These are phyloP conservation scores for Entophlyctis luteolus DNA, from an alignment of 192 early-diverging fungal species.

Conservation along the genomic window DNA sequence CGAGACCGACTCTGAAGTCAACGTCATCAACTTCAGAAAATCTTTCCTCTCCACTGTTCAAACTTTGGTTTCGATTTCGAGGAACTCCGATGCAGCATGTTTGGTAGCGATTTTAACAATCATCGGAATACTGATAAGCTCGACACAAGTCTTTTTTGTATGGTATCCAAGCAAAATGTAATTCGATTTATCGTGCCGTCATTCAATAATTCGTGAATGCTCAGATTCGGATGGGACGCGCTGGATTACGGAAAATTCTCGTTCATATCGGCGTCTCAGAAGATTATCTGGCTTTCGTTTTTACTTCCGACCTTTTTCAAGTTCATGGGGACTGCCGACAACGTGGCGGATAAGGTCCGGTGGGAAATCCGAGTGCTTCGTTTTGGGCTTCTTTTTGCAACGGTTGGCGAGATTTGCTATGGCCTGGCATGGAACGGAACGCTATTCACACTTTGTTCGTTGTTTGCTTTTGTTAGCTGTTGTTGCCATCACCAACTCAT, in stretches of 20 bases:
- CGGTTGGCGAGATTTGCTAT: neutral
- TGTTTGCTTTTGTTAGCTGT: neutral
- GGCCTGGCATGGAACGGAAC: neutral
- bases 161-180: slow-evolving; percentile 3
- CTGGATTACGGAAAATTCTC: slow-evolving; percentile 15
- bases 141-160: slow-evolving; percentile 14
- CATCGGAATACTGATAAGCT: neutral
- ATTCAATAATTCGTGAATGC: too few relatives aligned
- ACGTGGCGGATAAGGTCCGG: neutral
- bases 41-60: neutral
- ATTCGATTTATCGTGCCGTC: too few relatives aligned
- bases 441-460: neutral
- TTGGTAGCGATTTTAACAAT: slow-evolving; percentile 1
- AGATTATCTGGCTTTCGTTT: slow-evolving; percentile 11
- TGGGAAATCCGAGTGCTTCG: slow-evolving; percentile 13
- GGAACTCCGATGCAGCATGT: neutral
- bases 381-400: neutral
- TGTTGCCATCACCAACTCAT: neutral
- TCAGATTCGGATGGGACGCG: slow-evolving; percentile 3
- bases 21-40: neutral
- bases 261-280: neutral
- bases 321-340: too few relatives aligned
- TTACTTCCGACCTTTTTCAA: neutral
- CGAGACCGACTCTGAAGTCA: neutral
- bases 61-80: neutral